Percentiles rank a stretch among this genome's conserved stretches.
phyloP scores from a whole-genome alignment of 257 asterid genomes.

The Solanum rostratum region DNA sequence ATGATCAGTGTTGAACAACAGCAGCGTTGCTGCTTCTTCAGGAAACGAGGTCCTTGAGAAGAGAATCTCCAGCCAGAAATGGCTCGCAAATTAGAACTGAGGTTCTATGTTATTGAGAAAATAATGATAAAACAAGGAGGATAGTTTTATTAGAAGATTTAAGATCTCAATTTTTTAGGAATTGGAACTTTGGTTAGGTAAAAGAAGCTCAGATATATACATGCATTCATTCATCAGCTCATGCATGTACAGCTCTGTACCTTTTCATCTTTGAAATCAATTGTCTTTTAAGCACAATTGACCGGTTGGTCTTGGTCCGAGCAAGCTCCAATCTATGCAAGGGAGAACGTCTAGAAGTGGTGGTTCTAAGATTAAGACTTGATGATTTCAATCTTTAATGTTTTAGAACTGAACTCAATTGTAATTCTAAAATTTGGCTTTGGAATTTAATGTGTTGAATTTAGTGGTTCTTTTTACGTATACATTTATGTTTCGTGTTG shows the following conservation, averaged over 20 bases:
- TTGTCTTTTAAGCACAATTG: neutral
- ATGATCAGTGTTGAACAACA: conserved; percentile 60
- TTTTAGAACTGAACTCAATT: neutral
- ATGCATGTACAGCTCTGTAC: neutral
- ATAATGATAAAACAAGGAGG: neutral
- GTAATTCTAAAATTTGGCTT: neutral
- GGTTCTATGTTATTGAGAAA: neutral
- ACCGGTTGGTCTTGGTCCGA: neutral
- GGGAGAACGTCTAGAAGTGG: no score
- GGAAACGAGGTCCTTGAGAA: conserved; percentile 26
- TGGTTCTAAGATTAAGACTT: neutral
- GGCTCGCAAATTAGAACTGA: neutral
- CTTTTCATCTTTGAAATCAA: neutral
- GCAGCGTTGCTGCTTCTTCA: conserved; percentile 63
- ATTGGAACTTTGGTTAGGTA: neutral
- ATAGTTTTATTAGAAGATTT: neutral
- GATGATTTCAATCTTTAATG: neutral
- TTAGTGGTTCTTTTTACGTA: neutral
- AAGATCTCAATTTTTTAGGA: neutral
- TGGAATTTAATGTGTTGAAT: neutral
- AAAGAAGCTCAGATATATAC: neutral
- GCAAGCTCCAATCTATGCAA: neutral
- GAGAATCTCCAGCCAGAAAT: neutral
- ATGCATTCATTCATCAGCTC: neutral
- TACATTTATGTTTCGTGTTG: neutral